These are phyloP conservation scores for Tetrapisispora fleetii DNA, from an alignment of 805 yeast genomes.

Conservation along the genomic window DNA sequence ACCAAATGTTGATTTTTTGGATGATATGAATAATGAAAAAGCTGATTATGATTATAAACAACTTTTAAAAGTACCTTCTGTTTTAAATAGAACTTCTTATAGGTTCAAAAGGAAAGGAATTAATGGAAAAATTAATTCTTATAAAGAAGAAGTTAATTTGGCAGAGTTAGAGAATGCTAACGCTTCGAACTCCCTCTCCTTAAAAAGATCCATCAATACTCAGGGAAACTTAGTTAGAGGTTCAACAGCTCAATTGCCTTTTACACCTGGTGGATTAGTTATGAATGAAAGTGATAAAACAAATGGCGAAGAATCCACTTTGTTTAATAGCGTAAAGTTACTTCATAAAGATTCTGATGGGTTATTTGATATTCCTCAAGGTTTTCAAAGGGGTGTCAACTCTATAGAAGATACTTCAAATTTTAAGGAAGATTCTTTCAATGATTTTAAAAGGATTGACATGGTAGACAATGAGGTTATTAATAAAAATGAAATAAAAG, in stretches of 20 bases:
- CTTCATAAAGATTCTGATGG: constrained; percentile 67
- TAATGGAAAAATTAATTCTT: constrained; percentile 53
- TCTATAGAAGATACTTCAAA: constrained; percentile 10
- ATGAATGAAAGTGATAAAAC: constrained; percentile 16
- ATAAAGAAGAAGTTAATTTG: constrained; percentile 51
- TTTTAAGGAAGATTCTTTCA: constrained; percentile 11
- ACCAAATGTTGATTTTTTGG: constrained; percentile 31
- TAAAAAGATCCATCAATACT: constrained; percentile 57
- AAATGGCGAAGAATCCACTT: constrained; percentile 12
- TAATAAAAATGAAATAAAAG: constrained; percentile 34
- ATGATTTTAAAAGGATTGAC: constrained; percentile 19
- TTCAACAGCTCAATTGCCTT: constrained; percentile 67
- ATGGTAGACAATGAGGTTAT: constrained; percentile 28
- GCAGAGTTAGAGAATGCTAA: constrained; percentile 38
- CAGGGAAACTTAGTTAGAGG: constrained; percentile 60
- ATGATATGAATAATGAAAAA: constrained; percentile 11
- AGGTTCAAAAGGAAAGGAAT: constrained; percentile 69
- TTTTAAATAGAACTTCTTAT: constrained; percentile 52
- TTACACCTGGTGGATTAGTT: constrained; percentile 82
- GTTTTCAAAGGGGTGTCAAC: constrained; percentile 63
- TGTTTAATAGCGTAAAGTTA: constrained; percentile 20
- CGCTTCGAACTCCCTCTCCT: constrained; percentile 61
- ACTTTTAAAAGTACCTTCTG: constrained; percentile 48
- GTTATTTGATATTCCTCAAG: constrained; percentile 73
- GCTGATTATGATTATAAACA: constrained; percentile 29